Evolutionary conservation across 78 protist species (phyloP).

Genomic region (Parvularia atlantis): DNA sequence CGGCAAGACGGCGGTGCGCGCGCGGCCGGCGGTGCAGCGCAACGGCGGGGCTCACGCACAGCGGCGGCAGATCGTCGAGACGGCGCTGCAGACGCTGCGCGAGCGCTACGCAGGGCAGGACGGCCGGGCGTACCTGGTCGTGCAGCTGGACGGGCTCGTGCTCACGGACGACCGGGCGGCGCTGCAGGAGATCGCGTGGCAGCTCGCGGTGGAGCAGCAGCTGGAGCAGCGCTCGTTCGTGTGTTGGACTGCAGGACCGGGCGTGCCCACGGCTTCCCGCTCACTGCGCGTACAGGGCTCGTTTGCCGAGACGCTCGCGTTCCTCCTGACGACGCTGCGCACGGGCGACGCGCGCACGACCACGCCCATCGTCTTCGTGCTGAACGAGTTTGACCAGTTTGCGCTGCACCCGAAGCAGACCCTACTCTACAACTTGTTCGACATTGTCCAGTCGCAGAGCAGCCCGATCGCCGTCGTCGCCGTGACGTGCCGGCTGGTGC

Average conservation of each 20-base stretch:
- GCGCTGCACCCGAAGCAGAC: not conserved
- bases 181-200: not conserved
- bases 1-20: conserved; percentile 2
- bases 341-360: not conserved
- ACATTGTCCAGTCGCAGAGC: not conserved
- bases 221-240: not conserved
- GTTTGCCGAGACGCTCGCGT: conserved; percentile 7
- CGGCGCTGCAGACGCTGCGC: not conserved
- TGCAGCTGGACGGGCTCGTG: not conserved
- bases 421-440: not conserved
- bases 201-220: not conserved
- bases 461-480: not conserved
- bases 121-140: not conserved
- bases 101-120: no score
- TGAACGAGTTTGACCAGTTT: conserved; percentile 10
- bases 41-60: no score
- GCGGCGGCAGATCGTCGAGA: no score
- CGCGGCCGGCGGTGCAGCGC: no score
- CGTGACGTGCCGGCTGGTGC: not conserved
- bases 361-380: not conserved
- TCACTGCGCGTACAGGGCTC: no score
- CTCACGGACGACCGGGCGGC: not conserved
- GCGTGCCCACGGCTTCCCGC: no score
- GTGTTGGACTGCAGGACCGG: no score
- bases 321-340: not conserved